phyloP scores from a whole-genome alignment of 2,329 filamentous ascomycete species.

The Colletotrichum aenigma region DNA sequence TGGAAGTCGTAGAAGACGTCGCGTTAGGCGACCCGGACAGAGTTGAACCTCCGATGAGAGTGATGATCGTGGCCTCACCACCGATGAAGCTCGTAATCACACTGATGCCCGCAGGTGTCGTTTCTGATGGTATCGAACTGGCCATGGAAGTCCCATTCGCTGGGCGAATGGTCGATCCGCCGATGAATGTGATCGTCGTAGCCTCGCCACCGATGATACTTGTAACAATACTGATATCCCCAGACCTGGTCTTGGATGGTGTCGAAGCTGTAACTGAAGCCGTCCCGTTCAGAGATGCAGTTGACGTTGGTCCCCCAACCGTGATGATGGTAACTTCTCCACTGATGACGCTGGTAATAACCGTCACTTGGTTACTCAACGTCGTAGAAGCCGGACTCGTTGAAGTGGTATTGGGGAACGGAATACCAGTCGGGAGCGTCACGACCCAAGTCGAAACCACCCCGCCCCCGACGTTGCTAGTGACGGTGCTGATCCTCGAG shows the following conservation, averaged over 20 bases:
- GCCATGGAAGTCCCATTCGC: neutral
- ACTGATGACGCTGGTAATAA: neutral
- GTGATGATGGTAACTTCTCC: neutral
- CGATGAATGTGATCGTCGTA: neutral
- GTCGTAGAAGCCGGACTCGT: neutral
- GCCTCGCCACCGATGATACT: neutral
- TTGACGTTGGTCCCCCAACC: neutral
- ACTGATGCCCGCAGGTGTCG: neutral
- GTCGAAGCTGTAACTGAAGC: neutral
- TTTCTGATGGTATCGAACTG: neutral
- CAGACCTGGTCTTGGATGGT: neutral
- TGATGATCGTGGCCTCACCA: neutral
- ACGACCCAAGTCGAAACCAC: neutral
- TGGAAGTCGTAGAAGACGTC: rapidly evolving
- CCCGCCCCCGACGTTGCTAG: neutral
- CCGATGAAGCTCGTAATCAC: neutral
- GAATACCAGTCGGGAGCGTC: neutral
- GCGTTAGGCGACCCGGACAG: neutral
- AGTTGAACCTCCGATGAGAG: neutral
- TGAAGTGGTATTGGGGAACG: neutral
- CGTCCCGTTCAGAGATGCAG: too few species aligned
- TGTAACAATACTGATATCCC: neutral
- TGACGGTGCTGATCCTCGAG: neutral
- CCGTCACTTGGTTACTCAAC: neutral
- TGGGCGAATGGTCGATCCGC: neutral